These are phyloP conservation scores for Pestalotiopsis sp. DNA, from an alignment of 2,329 filamentous ascomycete genomes.

Conservation along the genomic window DNA sequence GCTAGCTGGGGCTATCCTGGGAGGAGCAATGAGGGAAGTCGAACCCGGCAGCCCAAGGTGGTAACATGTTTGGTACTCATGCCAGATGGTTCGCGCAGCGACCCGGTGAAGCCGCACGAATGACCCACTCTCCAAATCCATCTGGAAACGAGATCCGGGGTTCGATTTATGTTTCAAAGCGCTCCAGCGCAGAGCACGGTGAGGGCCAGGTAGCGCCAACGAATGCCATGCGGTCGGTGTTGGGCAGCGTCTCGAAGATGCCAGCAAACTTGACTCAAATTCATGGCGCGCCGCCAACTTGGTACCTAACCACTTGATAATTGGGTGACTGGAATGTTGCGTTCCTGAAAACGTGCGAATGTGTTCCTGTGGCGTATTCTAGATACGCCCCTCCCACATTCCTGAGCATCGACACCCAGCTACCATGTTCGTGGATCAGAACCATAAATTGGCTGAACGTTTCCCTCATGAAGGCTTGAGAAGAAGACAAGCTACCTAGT, in stretches of 20 bases:
- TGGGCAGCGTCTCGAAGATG: background rate
- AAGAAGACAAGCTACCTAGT: background rate
- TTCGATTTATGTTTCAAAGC: conserved; percentile 12
- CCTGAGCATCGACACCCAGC: background rate
- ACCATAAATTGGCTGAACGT: background rate
- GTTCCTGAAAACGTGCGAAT: conserved; percentile 8
- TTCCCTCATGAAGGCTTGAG: background rate
- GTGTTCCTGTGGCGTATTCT: conserved; percentile 2
- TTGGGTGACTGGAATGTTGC: conserved; percentile 7
- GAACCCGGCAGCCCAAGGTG: conserved; percentile 9
- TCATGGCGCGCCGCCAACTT: background rate
- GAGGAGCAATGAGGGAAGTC: conserved; percentile 17
- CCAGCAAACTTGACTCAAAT: conserved; percentile 4
- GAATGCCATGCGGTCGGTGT: background rate
- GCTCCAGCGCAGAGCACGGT: background rate
- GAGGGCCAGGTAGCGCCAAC: background rate
- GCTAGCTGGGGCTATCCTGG: conserved; percentile 6
- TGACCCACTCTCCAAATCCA: conserved; percentile 6
- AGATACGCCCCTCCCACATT: conserved; percentile 3
- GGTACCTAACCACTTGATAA: background rate
- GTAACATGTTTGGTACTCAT: conserved; percentile 15
- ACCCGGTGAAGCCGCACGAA: conserved; percentile 16
- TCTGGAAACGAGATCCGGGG: conserved; percentile 12
- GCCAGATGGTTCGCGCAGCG: conserved; percentile 17
- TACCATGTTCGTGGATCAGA: background rate